Conservation (phyloP, 345 rosid species). For the Hevea brasiliensis region DNA sequence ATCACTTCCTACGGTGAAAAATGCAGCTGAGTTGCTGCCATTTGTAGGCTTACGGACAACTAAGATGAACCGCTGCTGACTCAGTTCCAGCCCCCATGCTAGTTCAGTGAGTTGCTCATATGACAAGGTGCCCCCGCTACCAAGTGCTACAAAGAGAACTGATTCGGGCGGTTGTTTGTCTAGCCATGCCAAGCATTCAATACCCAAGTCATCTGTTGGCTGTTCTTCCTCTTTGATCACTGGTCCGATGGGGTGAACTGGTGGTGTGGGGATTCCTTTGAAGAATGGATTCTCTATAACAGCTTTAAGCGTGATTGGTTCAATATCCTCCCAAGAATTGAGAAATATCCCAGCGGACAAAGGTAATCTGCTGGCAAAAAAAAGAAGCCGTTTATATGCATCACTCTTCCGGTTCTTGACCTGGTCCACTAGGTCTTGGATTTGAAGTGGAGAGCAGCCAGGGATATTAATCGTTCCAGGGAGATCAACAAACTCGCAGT, state of each 20-base stretch:
- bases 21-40: neutral
- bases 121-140: constrained; percentile 28
- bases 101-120: constrained; percentile 20
- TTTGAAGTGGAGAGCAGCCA: constrained; percentile 23
- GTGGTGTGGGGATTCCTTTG: constrained; percentile 16
- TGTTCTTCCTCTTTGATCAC: constrained; percentile 20
- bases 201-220: neutral
- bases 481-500: constrained; percentile 20
- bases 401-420: constrained; percentile 19
- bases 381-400: constrained; percentile 12
- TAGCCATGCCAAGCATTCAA: constrained; percentile 17
- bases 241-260: constrained; percentile 18
- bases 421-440: constrained; percentile 17
- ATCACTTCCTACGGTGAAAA: constrained; percentile 21
- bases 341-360: constrained; percentile 21
- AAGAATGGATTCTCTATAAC: constrained; percentile 17
- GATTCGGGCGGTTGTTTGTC: constrained; percentile 23
- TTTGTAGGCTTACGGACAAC: constrained; percentile 25
- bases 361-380: constrained; percentile 11
- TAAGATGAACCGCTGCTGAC: constrained; percentile 24
- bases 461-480: constrained; percentile 23
- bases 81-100: constrained; percentile 26
- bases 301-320: constrained; percentile 13
- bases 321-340: constrained; percentile 26
- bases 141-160: constrained; percentile 20